Conservation (phyloP, 2,329 filamentous ascomycete species). For the Lachnellula cervina region DNA sequence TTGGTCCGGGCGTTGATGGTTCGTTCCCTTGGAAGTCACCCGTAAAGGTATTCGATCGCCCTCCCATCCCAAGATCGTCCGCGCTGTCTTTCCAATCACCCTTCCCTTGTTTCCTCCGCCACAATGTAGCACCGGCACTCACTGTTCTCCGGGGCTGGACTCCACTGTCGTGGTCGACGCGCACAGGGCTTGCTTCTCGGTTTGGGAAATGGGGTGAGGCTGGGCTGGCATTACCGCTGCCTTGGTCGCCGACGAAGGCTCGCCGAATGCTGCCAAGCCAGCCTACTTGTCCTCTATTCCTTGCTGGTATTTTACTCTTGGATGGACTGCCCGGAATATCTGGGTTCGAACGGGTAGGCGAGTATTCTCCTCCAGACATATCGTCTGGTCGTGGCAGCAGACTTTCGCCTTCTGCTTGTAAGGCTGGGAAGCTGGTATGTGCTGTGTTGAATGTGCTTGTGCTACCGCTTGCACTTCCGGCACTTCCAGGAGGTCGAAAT, state of each 20-base stretch:
- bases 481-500: slow-evolving; percentile 17
- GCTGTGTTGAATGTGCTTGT: slow-evolving; percentile 28
- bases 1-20: background rate
- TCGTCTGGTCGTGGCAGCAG: slow-evolving; percentile 27
- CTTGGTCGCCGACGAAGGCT: slow-evolving; percentile 19
- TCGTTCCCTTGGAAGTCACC: slow-evolving; percentile 1
- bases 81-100: slow-evolving; percentile 44
- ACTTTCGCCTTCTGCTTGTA: slow-evolving; percentile 28
- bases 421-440: slow-evolving; percentile 24
- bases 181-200: slow-evolving; percentile 23
- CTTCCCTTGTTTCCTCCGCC: slow-evolving; percentile 45
- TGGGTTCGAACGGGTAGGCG: slow-evolving; percentile 14
- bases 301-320: slow-evolving; percentile 43
- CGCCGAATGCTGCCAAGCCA: slow-evolving; percentile 63
- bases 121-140: slow-evolving; percentile 43
- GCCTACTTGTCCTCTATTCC: slow-evolving; percentile 19
- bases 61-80: slow-evolving; percentile 1
- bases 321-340: slow-evolving; percentile 47
- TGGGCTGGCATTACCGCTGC: background rate
- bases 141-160: slow-evolving; percentile 39
- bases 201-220: background rate
- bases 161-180: slow-evolving; percentile 13
- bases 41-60: slow-evolving; percentile 21
- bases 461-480: slow-evolving; percentile 16
- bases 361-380: slow-evolving; percentile 10